These are phyloP conservation scores for Nicotiana rustica DNA, from an alignment of 305 asterid genomes.

Conservation along the genomic window DNA sequence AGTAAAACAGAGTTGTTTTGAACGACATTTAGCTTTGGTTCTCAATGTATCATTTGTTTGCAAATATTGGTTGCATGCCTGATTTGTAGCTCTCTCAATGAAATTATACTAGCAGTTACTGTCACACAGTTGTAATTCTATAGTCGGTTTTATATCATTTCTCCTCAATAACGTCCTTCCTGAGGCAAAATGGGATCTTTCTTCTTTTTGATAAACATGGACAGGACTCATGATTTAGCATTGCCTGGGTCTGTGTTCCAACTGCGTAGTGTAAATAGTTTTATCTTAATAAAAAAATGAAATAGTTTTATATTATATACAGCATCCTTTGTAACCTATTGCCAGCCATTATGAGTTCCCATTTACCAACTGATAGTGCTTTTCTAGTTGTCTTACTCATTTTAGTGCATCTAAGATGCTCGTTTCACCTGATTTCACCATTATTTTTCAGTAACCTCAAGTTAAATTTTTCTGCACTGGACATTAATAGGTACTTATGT, in stretches of 20 bases:
- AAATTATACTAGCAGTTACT: background rate
- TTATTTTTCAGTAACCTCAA: constrained; percentile 9
- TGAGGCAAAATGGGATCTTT: background rate
- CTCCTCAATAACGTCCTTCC: background rate
- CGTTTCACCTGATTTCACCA: background rate
- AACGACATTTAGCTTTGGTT: background rate
- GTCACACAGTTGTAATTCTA: background rate
- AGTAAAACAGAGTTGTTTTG: constrained; percentile 21
- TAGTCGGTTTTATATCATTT: background rate
- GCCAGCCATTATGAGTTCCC: constrained; percentile 18
- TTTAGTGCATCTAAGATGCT: background rate
- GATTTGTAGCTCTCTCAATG: constrained; percentile 2
- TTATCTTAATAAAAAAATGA: background rate
- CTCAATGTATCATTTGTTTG: background rate
- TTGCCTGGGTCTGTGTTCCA: background rate
- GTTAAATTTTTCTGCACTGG: constrained; percentile 30
- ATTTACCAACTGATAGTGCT: background rate
- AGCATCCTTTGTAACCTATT: background rate
- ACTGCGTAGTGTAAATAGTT: background rate
- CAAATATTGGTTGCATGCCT: constrained; percentile 1
- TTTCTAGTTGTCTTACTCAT: background rate
- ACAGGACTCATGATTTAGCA: background rate
- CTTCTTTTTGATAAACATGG: constrained; percentile 20
- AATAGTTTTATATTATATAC: background rate
- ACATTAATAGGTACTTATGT: constrained; percentile 77